phyloP scores from a whole-genome alignment of 208 protist species.

The Leishmania aethiopica region DNA sequence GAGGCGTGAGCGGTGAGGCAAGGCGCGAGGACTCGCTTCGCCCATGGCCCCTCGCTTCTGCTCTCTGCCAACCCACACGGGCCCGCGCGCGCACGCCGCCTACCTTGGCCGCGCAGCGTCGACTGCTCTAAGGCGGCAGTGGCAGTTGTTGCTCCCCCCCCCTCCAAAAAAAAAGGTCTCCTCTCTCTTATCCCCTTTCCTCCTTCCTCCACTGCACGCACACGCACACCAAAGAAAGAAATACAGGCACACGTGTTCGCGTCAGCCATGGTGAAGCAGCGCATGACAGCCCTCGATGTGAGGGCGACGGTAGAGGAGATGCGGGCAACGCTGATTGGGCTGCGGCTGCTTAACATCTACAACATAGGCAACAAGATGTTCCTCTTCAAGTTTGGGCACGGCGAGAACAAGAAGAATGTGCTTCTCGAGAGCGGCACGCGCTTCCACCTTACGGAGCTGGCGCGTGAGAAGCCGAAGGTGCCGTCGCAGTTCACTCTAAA shows the following conservation, averaged over 20 bases:
- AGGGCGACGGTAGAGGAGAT: conserved; percentile 90
- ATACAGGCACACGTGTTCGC: background rate
- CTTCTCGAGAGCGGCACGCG: conserved; percentile 94
- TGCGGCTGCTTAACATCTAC: conserved; percentile 96
- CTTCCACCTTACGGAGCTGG: conserved; percentile 92
- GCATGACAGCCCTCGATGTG: conserved; percentile 94
- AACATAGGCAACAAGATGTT: conserved; percentile 93
- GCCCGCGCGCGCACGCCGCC: background rate
- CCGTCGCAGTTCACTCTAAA: conserved; percentile 93
- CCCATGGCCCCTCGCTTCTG: background rate
- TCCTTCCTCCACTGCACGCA: background rate
- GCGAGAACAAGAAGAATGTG: conserved; percentile 89
- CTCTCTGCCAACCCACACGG: background rate
- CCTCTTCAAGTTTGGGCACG: conserved; percentile 93
- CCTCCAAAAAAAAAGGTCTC: background rate
- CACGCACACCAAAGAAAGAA: background rate
- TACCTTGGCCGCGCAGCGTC: background rate
- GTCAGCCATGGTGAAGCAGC: conserved; percentile 83
- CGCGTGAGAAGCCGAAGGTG: conserved; percentile 91
- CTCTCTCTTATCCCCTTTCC: background rate
- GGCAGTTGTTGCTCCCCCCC: background rate
- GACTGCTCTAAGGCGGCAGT: background rate
- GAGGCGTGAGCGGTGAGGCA: no score
- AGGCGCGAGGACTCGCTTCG: no score
- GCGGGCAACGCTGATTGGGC: conserved; percentile 71